Evolutionary conservation across 1,284 basidiomycete genomes (phyloP), one percentile per base, ranked within the genome.

Genomic region (Taiwanofungus camphoratus): DNA sequence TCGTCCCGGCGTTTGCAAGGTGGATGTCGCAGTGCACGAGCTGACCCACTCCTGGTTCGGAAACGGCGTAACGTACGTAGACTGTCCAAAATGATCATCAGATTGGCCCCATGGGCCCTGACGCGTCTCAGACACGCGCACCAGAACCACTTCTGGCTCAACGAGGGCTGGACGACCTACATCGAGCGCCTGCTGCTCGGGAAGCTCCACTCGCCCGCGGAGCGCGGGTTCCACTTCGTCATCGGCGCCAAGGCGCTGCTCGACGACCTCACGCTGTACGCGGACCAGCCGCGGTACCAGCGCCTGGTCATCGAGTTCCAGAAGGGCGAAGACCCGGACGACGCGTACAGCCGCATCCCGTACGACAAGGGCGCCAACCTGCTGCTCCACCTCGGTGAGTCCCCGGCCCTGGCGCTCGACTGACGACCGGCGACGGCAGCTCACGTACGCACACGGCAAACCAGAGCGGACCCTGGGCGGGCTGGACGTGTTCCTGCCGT

Each of bases 111-210:
- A n/a, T n/a, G n/a, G n/a, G n/a, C n/a, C n/a, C n/a, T n/a, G n/a
- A n/a, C n/a, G n/a, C n/a, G n/a, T n/a, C n/a, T n/a, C 50, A 85
- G 80, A 0, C 83, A 86, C 45, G 77, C 79, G 1, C 61, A 87
- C 45, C 76, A 82, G 2, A 74, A 74, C 4, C 86, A 90, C 61
- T 94, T 94, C 70, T 95, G 91, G 91, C 77, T 94, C 38, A 94
- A 93, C 62, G 91, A 93, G 65, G 81, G 92, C 26, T 96, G 90
- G 86, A 96, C 93, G 24, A 94, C 91, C 1, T 97, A 94, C 60
- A 84, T 92, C 38, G 95, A 99, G 64, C 81, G 93, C 18, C 69
- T 96, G 7, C 71, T 96, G 27, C 80, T 87, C 31, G 71, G 85
- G 52, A 69, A 74, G 39, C 68, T 95, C 1, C 82, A 94, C 58